phyloP scores from a whole-genome alignment of 2,329 filamentous ascomycete species.

The Colletotrichum sp. region DNA sequence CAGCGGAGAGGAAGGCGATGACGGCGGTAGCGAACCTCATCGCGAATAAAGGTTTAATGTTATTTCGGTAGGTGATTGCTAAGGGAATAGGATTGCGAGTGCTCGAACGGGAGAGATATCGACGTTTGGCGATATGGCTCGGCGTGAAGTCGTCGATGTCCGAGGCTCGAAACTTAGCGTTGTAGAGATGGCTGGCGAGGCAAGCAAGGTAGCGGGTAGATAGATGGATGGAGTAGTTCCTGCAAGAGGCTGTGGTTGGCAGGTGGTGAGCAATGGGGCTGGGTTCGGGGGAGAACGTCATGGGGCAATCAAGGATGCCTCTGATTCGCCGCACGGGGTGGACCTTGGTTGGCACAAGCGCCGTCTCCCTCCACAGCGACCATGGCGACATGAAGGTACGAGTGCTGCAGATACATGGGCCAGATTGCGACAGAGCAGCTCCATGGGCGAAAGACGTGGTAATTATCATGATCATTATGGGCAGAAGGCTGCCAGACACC shows the following conservation, averaged over 20 bases:
- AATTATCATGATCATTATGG: not conserved
- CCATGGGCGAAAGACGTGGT: not conserved
- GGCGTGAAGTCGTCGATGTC: conserved; percentile 4
- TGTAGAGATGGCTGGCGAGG: conserved; percentile 18
- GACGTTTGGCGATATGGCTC: conserved; percentile 1
- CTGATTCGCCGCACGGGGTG: conserved; percentile 19
- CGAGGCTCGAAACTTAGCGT: conserved; percentile 4
- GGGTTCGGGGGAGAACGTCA: conserved; percentile 23
- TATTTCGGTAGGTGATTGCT: not conserved
- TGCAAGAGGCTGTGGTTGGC: conserved; percentile 13
- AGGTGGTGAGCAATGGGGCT: conserved; percentile 19
- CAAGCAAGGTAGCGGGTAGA: not conserved
- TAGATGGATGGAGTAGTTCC: conserved; percentile 10
- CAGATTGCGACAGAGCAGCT: not conserved
- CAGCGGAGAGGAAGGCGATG: conserved; percentile 50
- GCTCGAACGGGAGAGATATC: not conserved
- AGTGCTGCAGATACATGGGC: not conserved
- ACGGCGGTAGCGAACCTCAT: conserved; percentile 49
- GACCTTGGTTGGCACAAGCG: conserved; percentile 15
- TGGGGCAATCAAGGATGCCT: conserved; percentile 8
- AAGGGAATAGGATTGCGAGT: not conserved
- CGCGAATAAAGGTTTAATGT: conserved; percentile 20
- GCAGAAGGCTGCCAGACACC: not conserved
- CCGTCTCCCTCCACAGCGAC: conserved; percentile 13
- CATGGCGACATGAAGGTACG: conserved; percentile 11